Base-by-base conservation (phyloP, 2,329 filamentous ascomycete genomes). In the Sporothrix schenckii region DNA sequence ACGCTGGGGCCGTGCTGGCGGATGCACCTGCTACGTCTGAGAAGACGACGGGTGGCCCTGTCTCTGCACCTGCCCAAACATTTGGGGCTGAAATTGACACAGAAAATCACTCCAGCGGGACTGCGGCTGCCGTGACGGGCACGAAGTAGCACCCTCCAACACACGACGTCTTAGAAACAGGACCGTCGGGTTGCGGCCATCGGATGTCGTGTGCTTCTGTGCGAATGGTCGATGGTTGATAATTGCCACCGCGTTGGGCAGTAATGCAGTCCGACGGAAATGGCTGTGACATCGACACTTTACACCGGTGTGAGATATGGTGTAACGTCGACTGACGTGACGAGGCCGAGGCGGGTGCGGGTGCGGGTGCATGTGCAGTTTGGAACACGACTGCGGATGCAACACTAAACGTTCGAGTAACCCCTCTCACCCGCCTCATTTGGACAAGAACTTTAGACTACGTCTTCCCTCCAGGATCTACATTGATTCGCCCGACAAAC, bases 231-330 rank as follows among this genome's bases (percentile, higher is more conserved):
- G 34, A 9, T 19, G 19, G 30, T 3, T 41, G 56, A 34, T 34
- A 6, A 34, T 9, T 6, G 7, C 34, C 4, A 7, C 34, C 34
- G 34, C 39, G 21, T 63, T 16, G 39, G 58, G 58, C 58, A 63
- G 39, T 39, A 63, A 63, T 63, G 58, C 58, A 63, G 39, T 47
- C 39, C 49, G 39, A 47, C 41, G 39, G 14, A 39, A 47, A 27
- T 24, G 24, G 14, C 21, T 41, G 39, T 34, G 39, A 47, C 9
- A 19, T 27, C 41, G 7, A 21, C 58, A 47, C 39, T 47, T 19
- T 44, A 61, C 39, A 61, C 34, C 58, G 39, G 13, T 63, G 39
- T 14, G 21, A 47, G 39, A 21, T 65, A 44, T 50, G 44, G 50
- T 16, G 16, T 2, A n/a, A 16, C 58, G n/a, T 27, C 39, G n/a